Evolutionary conservation across 2,329 filamentous ascomycete species (phyloP).

Genomic region (Beauveria sp.): DNA sequence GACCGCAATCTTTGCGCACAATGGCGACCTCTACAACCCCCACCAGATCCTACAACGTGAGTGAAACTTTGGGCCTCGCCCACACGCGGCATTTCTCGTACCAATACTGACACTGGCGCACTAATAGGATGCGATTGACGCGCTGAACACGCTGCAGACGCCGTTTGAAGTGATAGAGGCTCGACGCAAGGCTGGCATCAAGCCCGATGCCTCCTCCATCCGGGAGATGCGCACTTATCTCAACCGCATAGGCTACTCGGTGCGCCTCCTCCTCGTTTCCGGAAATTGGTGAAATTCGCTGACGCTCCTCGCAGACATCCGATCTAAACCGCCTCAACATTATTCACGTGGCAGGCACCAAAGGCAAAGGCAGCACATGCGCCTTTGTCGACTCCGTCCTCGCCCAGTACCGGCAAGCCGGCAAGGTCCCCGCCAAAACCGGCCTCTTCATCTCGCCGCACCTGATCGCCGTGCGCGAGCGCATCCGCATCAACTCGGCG

Average conservation of each 20-base stretch:
- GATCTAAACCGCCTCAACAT: constrained; percentile 57
- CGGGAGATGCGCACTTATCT: constrained; percentile 76
- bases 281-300: background rate
- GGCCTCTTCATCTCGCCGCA: constrained; percentile 65
- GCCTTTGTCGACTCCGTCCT: constrained; percentile 60
- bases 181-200: constrained; percentile 64
- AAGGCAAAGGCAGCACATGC: constrained; percentile 68
- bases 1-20: background rate
- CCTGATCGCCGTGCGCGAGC: constrained; percentile 58
- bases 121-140: constrained; percentile 69
- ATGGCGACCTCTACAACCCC: constrained; percentile 18
- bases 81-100: background rate
- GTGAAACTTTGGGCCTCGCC: background rate
- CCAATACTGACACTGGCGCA: background rate
- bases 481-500: constrained; percentile 53
- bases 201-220: constrained; percentile 61
- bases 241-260: constrained; percentile 67
- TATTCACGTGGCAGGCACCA: constrained; percentile 67
- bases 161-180: constrained; percentile 76
- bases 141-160: constrained; percentile 84
- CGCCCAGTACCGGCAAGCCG: constrained; percentile 35
- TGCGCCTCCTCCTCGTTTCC: constrained; percentile 15
- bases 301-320: constrained; percentile 20
- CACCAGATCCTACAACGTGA: constrained; percentile 29
- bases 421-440: constrained; percentile 34